Percentiles rank a stretch among this genome's conserved stretches.
Evolutionary conservation across 2,329 filamentous ascomycete genomes (phyloP).

Genomic region (Trichophyton schoenleinii): DNA sequence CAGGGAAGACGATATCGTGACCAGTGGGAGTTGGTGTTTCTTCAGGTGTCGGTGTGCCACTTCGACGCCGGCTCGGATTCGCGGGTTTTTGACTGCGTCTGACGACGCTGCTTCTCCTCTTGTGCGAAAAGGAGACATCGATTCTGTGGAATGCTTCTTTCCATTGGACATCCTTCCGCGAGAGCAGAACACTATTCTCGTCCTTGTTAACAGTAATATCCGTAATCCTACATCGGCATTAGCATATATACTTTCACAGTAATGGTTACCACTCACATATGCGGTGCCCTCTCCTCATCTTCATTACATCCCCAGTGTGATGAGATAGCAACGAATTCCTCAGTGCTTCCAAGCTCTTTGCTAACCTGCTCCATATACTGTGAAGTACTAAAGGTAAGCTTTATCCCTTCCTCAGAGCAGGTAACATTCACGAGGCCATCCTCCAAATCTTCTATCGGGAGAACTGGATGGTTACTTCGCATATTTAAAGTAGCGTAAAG

Average conservation of each 20-base stretch:
- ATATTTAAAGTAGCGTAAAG: constrained; percentile 4
- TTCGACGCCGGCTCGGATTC: neutral
- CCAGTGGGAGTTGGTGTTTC: neutral
- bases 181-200: constrained; percentile 7
- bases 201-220: constrained; percentile 6
- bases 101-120: neutral
- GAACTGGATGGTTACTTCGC: constrained; percentile 2
- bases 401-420: constrained; percentile 9
- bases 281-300: constrained; percentile 13
- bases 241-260: neutral
- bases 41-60: neutral
- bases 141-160: constrained; percentile 13
- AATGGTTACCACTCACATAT: constrained; percentile 11
- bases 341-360: constrained; percentile 5
- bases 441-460: constrained; percentile 8
- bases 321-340: constrained; percentile 13
- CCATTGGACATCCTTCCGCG: constrained; percentile 10
- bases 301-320: constrained; percentile 15
- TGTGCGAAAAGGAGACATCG: constrained; percentile 12
- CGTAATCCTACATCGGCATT: neutral
- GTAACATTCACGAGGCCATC: neutral
- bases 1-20: neutral
- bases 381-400: constrained; percentile 7
- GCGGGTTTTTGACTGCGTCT: neutral
- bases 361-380: neutral